Base-by-base conservation (phyloP, 163 green algal genomes). In the Botryococcus braunii region DNA sequence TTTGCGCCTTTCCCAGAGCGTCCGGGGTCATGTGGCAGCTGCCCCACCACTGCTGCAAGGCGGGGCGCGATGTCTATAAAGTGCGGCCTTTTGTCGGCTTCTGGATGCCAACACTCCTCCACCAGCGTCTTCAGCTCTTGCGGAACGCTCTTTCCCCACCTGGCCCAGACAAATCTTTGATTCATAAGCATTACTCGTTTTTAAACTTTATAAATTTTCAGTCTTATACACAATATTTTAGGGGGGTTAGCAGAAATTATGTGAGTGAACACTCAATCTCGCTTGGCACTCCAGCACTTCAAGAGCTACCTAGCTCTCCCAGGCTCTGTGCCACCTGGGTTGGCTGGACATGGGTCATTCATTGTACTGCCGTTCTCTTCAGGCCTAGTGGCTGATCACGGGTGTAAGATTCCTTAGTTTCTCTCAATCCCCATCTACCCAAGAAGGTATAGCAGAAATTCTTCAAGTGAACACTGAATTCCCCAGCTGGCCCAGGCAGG, bases 51-150 rank as follows among this genome's bases (percentile, higher is more conserved):
- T 23, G 62, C 71, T 66, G 87, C 80, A 58, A 89, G 75, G 13
- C 69, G 58, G 7, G 38, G 23, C 55, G 82, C 75, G 35, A 87
- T 74, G 0, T 80, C 71, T 57, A 77, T 71, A 68, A 89, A 89
- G 7, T 59, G 41, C 38, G 83, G 83, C 47, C 85, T 77, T 64
- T 82, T 71, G 69, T 84, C 77, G 0, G 76, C 68, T 62, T 88
- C 76, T 0, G 61, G 61, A 5, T 74, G 66, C 85, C 85, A 91
- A 79, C 85, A 91, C 58, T 81, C 59, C 41, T 79, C 65, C 38
- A 89, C 74, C 63, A 89, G 72, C 63, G 74, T 49, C n/a, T 79
- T 76, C 62, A 89, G 72, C 11, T 63, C 52, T 69, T 81, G 39
- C 21, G 69, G 69, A 0, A 75, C 36, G 39, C n/a, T 64, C 49